Conservation (phyloP, 2,329 filamentous ascomycete species). For the Hypoxylon sp. region DNA sequence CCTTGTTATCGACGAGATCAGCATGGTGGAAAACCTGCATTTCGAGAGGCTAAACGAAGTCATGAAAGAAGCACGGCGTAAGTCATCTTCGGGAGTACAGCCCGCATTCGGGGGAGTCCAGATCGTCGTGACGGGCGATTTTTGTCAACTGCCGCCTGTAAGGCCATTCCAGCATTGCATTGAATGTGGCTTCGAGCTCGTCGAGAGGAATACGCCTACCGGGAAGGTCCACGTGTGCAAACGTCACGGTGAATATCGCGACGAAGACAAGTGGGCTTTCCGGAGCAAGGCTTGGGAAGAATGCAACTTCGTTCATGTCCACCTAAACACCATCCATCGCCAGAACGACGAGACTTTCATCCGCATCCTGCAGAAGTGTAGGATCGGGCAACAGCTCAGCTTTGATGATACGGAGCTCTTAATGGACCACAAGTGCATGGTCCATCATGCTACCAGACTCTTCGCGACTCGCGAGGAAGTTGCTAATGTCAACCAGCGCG, state of each 20-base stretch:
- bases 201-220: slow-evolving; percentile 30
- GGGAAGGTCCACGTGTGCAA: slow-evolving; percentile 54
- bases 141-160: slow-evolving; percentile 73
- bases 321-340: slow-evolving; percentile 70
- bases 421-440: slow-evolving; percentile 61
- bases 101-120: slow-evolving; percentile 65
- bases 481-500: slow-evolving; percentile 54
- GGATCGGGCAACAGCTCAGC: slow-evolving; percentile 61
- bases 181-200: slow-evolving; percentile 58
- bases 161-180: slow-evolving; percentile 69
- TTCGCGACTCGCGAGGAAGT: slow-evolving; percentile 61
- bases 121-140: slow-evolving; percentile 71
- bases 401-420: slow-evolving; percentile 59
- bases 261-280: slow-evolving; percentile 74
- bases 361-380: slow-evolving; percentile 68
- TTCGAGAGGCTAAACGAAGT: slow-evolving; percentile 67
- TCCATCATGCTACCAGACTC: slow-evolving; percentile 61
- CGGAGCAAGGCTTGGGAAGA: slow-evolving; percentile 68
- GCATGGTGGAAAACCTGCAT: slow-evolving; percentile 72
- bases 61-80: slow-evolving; percentile 58
- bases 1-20: slow-evolving; percentile 76
- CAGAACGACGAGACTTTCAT: slow-evolving; percentile 70
- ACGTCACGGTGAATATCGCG: slow-evolving; percentile 57
- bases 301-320: slow-evolving; percentile 67
- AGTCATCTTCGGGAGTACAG: slow-evolving; percentile 9